A percentile compares a stretch with the other conserved stretches of the same genome.
These are phyloP conservation scores for Apiotrichum akiyoshidainum DNA, from an alignment of 1,284 basidiomycete species.

Conservation along the genomic window DNA sequence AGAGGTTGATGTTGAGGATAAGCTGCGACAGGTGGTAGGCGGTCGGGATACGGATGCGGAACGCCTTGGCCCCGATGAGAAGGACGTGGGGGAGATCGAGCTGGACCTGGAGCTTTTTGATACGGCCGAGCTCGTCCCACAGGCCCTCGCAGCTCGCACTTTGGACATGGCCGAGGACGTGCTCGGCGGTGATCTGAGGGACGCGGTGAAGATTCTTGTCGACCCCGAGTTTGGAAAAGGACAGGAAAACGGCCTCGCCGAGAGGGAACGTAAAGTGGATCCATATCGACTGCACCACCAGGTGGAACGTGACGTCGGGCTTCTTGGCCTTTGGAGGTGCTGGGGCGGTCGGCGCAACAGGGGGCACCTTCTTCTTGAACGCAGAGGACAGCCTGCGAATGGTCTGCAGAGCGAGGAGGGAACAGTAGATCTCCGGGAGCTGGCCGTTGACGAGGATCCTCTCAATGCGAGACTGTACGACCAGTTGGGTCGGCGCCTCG, in stretches of 20 bases:
- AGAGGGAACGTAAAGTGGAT: constrained; percentile 45
- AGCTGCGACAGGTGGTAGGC: constrained; percentile 72
- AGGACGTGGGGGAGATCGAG: constrained; percentile 33
- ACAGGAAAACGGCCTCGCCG: constrained; percentile 40
- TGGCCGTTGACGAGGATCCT: constrained; percentile 55
- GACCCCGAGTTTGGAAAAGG: constrained; percentile 27
- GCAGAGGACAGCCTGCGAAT: constrained; percentile 13
- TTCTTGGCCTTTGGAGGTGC: constrained; percentile 8
- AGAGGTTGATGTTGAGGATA: constrained; percentile 64
- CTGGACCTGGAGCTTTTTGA: constrained; percentile 61
- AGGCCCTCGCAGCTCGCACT: constrained; percentile 47
- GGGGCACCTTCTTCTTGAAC: constrained; percentile 5
- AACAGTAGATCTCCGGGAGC: constrained; percentile 70
- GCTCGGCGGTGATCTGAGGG: constrained; percentile 41
- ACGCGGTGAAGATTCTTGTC: constrained; percentile 23
- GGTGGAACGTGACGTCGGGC: constrained; percentile 34
- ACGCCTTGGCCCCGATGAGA: constrained; percentile 57
- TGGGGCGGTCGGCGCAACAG: too few species aligned
- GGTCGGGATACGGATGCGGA: constrained; percentile 73
- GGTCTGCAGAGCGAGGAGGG: constrained; percentile 63
- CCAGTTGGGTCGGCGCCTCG: constrained; percentile 22
- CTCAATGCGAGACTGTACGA: constrained; percentile 30
- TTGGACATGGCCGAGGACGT: constrained; percentile 53
- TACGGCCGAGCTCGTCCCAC: constrained; percentile 76
- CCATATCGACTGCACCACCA: constrained; percentile 32